Percentiles rank a stretch among this genome's conserved stretches.
Conservation (phyloP, 2,329 filamentous ascomycete genomes). For the Aspergillus caelatus region DNA sequence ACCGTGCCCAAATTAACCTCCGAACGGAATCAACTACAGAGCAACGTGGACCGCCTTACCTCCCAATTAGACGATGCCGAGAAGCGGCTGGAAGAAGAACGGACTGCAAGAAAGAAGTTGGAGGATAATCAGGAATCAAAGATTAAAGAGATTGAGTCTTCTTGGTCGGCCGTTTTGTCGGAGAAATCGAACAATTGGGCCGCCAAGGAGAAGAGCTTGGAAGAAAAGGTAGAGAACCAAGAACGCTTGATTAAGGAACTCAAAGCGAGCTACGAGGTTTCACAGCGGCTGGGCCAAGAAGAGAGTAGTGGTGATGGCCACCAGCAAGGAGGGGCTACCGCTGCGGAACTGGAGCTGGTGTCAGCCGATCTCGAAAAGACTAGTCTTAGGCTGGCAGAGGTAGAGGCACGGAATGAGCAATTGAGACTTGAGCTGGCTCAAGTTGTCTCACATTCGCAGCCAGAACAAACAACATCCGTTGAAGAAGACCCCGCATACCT, state of each 20-base stretch:
- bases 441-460: conserved; percentile 71
- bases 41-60: conserved; percentile 73
- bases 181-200: conserved; percentile 98
- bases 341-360: conserved; percentile 91
- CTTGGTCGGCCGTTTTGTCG: conserved; percentile 84
- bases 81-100: conserved; percentile 75
- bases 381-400: conserved; percentile 80
- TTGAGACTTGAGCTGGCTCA: conserved; percentile 88
- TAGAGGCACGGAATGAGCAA: conserved; percentile 93
- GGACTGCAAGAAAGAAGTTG: conserved; percentile 69
- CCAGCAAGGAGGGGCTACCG: conserved; percentile 70
- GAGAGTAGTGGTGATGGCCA: conserved; percentile 66
- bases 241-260: conserved; percentile 90
- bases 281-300: conserved; percentile 78
- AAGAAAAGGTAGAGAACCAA: conserved; percentile 93
- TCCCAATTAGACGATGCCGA: conserved; percentile 83
- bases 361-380: conserved; percentile 89
- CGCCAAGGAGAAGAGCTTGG: conserved; percentile 84
- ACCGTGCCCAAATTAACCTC: conserved; percentile 85
- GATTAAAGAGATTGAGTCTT: conserved; percentile 86
- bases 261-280: conserved; percentile 96
- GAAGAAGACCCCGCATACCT: conserved; percentile 91
- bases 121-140: conserved; percentile 77
- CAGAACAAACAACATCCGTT: conserved; percentile 62
- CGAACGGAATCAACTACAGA: conserved; percentile 86